A percentile compares a stretch with the other conserved stretches of the same genome.
Conservation (phyloP, 768 basidiomycete species). For the Calvatia gigantea region DNA sequence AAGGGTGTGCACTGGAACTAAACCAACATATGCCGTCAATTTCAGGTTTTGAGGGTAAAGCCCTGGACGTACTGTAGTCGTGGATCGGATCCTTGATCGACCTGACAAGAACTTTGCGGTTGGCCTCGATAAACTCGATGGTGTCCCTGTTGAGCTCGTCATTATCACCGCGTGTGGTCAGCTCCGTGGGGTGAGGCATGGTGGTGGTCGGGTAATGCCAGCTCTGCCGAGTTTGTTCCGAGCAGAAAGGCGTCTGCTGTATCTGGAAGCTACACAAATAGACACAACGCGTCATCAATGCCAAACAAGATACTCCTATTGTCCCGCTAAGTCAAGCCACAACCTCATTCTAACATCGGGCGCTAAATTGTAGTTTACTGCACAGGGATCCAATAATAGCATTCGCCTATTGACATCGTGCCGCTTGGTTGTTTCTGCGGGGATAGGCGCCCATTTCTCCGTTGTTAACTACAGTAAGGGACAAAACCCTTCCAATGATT, state of each 20-base stretch:
- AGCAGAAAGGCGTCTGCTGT: background rate
- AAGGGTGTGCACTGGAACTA: conserved; percentile 35
- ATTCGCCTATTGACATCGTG: too few relatives aligned
- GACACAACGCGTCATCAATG: background rate
- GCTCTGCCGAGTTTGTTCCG: background rate
- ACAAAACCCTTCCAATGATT: too few relatives aligned
- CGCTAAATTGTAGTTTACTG: too few relatives aligned
- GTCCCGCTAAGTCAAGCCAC: background rate
- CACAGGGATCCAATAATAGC: too few relatives aligned
- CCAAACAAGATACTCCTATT: background rate
- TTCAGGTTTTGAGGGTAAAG: background rate
- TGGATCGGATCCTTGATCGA: conserved; percentile 17
- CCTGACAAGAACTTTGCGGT: conserved; percentile 6
- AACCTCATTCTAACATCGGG: too few relatives aligned
- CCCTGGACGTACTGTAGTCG: conserved; percentile 11
- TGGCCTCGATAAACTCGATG: background rate
- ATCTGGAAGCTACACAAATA: background rate
- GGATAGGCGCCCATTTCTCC: too few relatives aligned
- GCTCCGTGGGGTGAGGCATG: background rate
- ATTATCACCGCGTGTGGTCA: background rate
- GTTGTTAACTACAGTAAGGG: too few relatives aligned
- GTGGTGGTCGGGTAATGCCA: conserved; percentile 1
- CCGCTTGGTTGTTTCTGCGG: too few relatives aligned
- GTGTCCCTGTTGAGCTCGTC: background rate
- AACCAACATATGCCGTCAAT: background rate